Conservation (phyloP, 768 basidiomycete genomes). For the Kwoniella shandongensis region DNA sequence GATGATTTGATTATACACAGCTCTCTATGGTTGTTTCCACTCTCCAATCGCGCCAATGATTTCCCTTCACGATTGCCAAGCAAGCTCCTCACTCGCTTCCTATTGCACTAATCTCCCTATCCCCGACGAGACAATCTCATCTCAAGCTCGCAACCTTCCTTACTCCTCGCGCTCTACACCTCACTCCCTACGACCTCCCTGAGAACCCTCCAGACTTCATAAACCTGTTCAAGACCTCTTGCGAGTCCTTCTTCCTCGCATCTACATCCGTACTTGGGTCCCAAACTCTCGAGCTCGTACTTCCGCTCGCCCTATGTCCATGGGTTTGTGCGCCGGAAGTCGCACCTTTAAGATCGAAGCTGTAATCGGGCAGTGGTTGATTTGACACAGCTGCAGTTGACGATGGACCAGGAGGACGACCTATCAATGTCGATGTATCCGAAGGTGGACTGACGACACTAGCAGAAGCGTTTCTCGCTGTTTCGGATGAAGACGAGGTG, state of each 20-base stretch:
- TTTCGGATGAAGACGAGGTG: constrained; percentile 19
- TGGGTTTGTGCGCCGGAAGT: neutral
- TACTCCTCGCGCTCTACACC: too few species aligned
- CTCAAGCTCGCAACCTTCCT: too few species aligned
- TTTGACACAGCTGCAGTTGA: neutral
- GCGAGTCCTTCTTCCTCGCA: constrained; percentile 79
- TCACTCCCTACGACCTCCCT: neutral
- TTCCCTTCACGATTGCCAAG: too few species aligned
- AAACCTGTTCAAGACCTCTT: constrained; percentile 81
- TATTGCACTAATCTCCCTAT: too few species aligned
- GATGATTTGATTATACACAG: too few species aligned
- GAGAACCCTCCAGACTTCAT: constrained; percentile 57
- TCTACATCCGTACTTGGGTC: constrained; percentile 84
- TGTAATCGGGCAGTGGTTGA: constrained; percentile 16
- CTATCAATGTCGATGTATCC: neutral
- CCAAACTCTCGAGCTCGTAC: constrained; percentile 63
- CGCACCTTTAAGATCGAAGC: constrained; percentile 16
- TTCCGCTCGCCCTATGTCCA: constrained; percentile 1
- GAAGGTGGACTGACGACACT: constrained; percentile 19
- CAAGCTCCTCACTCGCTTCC: too few species aligned
- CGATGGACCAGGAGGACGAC: neutral
- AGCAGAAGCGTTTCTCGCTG: constrained; percentile 55
- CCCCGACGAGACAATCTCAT: too few species aligned
- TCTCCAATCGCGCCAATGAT: too few species aligned
- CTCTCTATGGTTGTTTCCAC: too few species aligned